These are phyloP conservation scores for Lactuca saligna DNA, from an alignment of 129 eudicot species.

Conservation along the genomic window DNA sequence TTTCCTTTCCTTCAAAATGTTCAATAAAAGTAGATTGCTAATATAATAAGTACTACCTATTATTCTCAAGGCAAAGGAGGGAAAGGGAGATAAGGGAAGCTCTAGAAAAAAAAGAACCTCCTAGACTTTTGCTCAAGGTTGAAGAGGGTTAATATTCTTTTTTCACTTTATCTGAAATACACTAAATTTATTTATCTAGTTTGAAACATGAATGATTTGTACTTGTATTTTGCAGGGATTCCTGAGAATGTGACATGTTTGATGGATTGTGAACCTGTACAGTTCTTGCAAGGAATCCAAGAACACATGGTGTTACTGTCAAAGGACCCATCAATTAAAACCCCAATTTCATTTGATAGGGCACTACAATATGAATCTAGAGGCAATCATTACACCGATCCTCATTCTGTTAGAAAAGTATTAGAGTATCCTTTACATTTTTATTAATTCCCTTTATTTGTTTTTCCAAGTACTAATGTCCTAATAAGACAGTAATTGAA, in stretches of 20 bases:
- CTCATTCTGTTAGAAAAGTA: conserved; percentile 54
- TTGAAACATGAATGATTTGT: not conserved
- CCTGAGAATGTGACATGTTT: conserved; percentile 60
- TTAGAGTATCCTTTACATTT: conserved; percentile 68
- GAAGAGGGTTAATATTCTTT: conserved; percentile 58
- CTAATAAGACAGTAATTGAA: too few species aligned
- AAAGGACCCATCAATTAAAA: conserved; percentile 72
- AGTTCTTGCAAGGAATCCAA: conserved; percentile 74
- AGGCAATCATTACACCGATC: conserved; percentile 42
- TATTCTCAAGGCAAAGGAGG: conserved; percentile 39
- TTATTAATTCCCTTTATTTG: not conserved
- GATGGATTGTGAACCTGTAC: conserved; percentile 87
- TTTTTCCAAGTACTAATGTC: not conserved
- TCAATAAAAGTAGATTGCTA: not conserved
- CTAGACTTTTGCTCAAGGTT: conserved; percentile 50
- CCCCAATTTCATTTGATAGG: conserved; percentile 80
- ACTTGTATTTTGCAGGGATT: conserved; percentile 46
- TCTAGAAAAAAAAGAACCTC: conserved; percentile 47
- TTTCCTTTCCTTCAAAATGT: conserved; percentile 1
- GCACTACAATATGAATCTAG: conserved; percentile 71
- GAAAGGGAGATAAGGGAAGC: conserved; percentile 64
- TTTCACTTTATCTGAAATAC: too few species aligned
- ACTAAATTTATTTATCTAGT: too few species aligned
- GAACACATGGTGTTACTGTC: conserved; percentile 84
- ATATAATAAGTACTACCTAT: not conserved